Evolutionary conservation across 163 green algal species (phyloP).

Genomic region (Scenedesmus sp.): DNA sequence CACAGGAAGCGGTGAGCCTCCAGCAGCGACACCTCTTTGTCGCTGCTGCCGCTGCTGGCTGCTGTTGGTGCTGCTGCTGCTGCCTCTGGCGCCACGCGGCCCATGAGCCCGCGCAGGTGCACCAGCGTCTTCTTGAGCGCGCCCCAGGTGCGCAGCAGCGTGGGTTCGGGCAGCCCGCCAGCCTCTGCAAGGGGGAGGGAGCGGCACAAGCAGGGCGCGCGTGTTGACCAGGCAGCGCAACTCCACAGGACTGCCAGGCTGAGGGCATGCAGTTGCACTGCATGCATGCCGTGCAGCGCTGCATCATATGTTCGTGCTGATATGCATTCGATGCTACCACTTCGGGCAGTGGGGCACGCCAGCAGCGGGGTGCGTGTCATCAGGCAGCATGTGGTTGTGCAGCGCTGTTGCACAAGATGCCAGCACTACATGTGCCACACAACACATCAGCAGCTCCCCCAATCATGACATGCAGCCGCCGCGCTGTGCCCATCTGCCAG

Average conservation of each 20-base stretch:
- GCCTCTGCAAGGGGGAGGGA: slow-evolving; percentile 25
- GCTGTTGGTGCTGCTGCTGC: background rate
- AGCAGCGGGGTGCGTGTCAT: too few species aligned
- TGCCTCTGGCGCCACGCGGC: slow-evolving; percentile 48
- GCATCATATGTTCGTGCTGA: background rate
- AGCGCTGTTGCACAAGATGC: too few species aligned
- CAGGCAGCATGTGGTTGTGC: too few species aligned
- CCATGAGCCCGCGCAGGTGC: slow-evolving; percentile 80
- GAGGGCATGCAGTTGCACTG: background rate
- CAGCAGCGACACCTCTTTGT: slow-evolving; percentile 28
- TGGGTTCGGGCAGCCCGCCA: slow-evolving; percentile 17
- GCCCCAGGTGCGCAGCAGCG: slow-evolving; percentile 70
- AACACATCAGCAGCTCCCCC: background rate
- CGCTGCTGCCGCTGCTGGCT: background rate
- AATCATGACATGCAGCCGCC: background rate
- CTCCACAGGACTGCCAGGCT: background rate
- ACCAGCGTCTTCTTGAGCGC: slow-evolving; percentile 77
- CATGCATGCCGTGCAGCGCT: background rate
- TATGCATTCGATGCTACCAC: background rate
- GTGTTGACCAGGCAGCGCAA: background rate
- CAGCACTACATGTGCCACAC: background rate
- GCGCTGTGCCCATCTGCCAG: background rate
- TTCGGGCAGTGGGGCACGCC: too few species aligned
- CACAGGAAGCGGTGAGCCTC: slow-evolving; percentile 86
- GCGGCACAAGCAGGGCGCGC: too few species aligned